A percentile compares a stretch with the other conserved stretches of the same genome.
phyloP scores from a whole-genome alignment of 345 rosid species.

The Sisymbrium altissimum region DNA sequence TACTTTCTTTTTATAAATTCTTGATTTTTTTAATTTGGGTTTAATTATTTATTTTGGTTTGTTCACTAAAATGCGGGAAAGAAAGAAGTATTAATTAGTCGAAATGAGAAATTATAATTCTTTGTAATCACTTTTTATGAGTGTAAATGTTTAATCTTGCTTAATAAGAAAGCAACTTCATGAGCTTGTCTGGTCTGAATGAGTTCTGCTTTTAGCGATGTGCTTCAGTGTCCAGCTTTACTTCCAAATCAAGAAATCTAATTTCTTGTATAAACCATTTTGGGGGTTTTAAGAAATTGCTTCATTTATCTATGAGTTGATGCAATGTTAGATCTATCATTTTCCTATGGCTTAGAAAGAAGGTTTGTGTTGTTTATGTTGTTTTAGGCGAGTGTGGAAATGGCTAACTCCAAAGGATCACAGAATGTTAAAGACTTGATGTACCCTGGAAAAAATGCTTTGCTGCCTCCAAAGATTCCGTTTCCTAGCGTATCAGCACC shows the following conservation, averaged over 20 bases:
- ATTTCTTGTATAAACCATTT: neutral
- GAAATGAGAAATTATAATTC: neutral
- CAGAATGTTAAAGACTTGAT: constrained; percentile 59
- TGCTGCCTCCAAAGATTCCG: constrained; percentile 93
- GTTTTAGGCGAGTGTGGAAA: constrained; percentile 36
- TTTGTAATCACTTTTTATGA: neutral
- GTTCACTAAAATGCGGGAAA: constrained; percentile 16
- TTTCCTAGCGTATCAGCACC: constrained; percentile 69
- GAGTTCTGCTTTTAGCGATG: neutral
- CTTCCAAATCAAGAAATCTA: neutral
- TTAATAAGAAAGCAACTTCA: constrained; percentile 11
- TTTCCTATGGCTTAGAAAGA: neutral
- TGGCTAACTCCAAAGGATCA: constrained; percentile 82
- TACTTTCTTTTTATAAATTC: constrained; percentile 1
- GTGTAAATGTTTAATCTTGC: neutral
- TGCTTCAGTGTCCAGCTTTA: constrained; percentile 4
- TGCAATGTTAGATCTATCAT: neutral
- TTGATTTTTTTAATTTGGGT: neutral
- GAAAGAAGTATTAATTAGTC: neutral
- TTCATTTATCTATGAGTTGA: neutral
- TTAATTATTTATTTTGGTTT: neutral
- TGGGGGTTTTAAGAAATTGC: neutral
- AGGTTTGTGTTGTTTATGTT: neutral
- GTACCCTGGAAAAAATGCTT: constrained; percentile 71
- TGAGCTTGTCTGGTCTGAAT: constrained; percentile 27